Evolutionary conservation across 2,329 filamentous ascomycete genomes (phyloP), one percentile per base, ranked within the genome.

Genomic region (Trichophyton mentagrophytes): DNA sequence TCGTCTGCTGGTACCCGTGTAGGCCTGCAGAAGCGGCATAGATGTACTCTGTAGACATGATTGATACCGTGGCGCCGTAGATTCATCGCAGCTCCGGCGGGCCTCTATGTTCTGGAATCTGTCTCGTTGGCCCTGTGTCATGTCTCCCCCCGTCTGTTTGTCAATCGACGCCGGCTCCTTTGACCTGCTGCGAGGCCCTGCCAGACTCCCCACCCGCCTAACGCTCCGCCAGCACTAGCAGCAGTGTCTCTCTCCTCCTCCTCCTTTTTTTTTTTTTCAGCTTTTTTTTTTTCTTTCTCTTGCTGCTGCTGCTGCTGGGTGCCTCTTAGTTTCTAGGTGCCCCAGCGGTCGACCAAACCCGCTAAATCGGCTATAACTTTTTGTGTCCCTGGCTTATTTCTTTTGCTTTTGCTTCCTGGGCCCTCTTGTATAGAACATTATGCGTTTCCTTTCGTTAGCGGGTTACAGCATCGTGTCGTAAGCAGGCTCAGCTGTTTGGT

Each of bases 401-500:
- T 53, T 25, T 53, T 53, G 27, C 25, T 25, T 25, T 25, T 51
- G n/a, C 20, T 8, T 13, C 22, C 9, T 11, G 49, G 49, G 49
- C 4, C 49, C 3, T 17, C 33, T 13, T 44, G 40, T 44, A 17
- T 44, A 20, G 40, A n/a, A 8, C 33, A 15, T 27, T 33, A 53
- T n/a, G 27, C 49, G 22, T 25, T 53, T 44, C 40, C 4, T 13
- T 17, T 17, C 49, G 47, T 22, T 53, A 53, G 49, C 49, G 49
- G 49, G 49, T 33, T 33, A 53, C 49, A 53, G 49, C 25, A 53
- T 20, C 47, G 22, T 53, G 49, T 53, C 27, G 49, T 53, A 53
- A 53, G 49, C 49, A 27, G 49, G 22, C 49, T 30, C 49, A 53
- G 49, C 49, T 53, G 49, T 53, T 33, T 53, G 49, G 49, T 53